phyloP scores from a whole-genome alignment of 78 protist genomes.

The Emiliania huxleyi region DNA sequence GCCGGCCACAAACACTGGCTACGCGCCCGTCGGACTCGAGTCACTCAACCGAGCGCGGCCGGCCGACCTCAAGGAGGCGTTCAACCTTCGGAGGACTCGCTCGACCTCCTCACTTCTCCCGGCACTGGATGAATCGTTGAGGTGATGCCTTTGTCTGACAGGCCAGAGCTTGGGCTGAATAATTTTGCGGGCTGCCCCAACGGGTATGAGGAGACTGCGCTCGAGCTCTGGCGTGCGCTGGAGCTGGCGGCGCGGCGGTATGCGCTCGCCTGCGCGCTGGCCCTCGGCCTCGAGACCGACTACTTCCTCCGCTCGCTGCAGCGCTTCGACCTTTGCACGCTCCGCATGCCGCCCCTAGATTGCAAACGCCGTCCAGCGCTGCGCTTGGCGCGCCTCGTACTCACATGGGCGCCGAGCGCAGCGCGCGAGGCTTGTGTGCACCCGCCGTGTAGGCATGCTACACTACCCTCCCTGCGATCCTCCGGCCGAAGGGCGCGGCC shows the following conservation, averaged over 20 bases:
- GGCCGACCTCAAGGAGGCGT: constrained; percentile 3
- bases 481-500: too few species aligned
- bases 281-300: neutral
- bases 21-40: neutral
- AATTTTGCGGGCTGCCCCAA: neutral
- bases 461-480: constrained; percentile 23
- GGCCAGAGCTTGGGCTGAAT: neutral
- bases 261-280: neutral
- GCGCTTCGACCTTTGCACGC: neutral
- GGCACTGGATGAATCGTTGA: too few species aligned
- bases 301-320: neutral
- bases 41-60: neutral
- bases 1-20: neutral
- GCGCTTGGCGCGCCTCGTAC: too few species aligned
- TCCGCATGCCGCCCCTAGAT: too few species aligned
- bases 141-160: too few species aligned
- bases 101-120: too few species aligned
- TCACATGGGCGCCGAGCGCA: too few species aligned
- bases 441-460: too few species aligned
- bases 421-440: too few species aligned
- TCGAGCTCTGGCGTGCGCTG: neutral
- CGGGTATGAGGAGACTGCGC: neutral
- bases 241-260: neutral
- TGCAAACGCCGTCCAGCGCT: too few species aligned
- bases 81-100: neutral